phyloP scores from a whole-genome alignment of 139 green algal genomes.

The Coelastrella sp. region DNA sequence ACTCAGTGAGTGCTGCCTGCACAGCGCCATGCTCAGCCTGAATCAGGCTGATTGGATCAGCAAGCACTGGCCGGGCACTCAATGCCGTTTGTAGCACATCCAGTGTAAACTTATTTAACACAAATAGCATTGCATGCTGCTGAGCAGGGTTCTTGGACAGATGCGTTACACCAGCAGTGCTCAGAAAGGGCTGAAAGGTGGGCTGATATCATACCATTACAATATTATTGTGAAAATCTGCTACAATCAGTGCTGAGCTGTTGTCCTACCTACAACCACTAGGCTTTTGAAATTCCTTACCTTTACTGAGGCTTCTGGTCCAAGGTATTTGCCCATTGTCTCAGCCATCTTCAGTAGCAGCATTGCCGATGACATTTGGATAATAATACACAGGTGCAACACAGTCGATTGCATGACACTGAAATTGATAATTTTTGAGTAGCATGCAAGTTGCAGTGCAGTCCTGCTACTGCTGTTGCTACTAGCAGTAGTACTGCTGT shows the following conservation, averaged over 20 bases:
- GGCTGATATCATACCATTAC: not conserved
- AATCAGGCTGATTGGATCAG: not conserved
- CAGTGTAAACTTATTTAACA: too few relatives aligned
- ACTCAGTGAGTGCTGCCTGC: not conserved
- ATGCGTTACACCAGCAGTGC: not conserved
- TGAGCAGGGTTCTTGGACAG: too few relatives aligned
- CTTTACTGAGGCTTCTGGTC: conserved; percentile 29
- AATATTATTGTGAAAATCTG: too few relatives aligned
- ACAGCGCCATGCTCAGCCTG: not conserved
- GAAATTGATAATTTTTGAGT: too few relatives aligned
- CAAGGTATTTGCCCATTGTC: conserved; percentile 18
- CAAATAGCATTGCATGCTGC: too few relatives aligned
- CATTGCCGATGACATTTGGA: not conserved
- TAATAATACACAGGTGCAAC: not conserved
- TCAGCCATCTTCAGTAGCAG: not conserved
- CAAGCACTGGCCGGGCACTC: too few relatives aligned
- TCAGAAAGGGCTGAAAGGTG: not conserved
- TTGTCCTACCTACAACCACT: not conserved
- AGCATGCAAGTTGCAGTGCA: not conserved
- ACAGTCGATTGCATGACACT: not conserved
- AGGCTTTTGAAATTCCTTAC: not conserved
- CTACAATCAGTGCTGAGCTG: too few relatives aligned
- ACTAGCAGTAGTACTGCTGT: not conserved
- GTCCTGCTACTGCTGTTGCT: not conserved
- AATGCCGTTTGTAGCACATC: too few relatives aligned